phyloP scores from a whole-genome alignment of 2,329 filamentous ascomycete genomes.

The Colletotrichum spaethianum region DNA sequence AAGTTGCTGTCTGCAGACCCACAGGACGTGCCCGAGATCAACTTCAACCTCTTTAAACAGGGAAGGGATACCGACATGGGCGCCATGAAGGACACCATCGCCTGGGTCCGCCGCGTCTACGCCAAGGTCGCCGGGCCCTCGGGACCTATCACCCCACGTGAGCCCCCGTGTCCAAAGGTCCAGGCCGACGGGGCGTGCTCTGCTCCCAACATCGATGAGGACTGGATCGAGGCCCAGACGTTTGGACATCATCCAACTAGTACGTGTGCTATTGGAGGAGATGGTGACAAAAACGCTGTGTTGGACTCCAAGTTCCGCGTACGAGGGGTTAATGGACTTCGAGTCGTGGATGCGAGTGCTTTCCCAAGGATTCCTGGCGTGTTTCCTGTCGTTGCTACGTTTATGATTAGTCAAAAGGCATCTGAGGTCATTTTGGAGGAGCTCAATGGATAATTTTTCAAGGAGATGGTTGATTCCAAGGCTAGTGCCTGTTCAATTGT shows the following conservation, averaged over 20 bases:
- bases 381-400: constrained; percentile 65
- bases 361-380: constrained; percentile 65
- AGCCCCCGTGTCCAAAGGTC: constrained; percentile 42
- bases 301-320: constrained; percentile 72
- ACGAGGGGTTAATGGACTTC: constrained; percentile 65
- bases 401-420: constrained; percentile 74
- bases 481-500: neutral
- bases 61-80: constrained; percentile 62
- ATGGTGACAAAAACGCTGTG: constrained; percentile 68
- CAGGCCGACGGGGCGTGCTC: constrained; percentile 43
- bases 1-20: constrained; percentile 72
- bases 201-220: constrained; percentile 59
- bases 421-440: constrained; percentile 65
- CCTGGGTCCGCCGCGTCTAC: constrained; percentile 49
- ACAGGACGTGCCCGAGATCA: constrained; percentile 72
- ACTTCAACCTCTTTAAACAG: constrained; percentile 69
- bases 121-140: constrained; percentile 41
- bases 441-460: neutral
- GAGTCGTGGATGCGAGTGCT: constrained; percentile 75
- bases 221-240: constrained; percentile 57
- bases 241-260: constrained; percentile 72
- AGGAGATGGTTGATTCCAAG: neutral
- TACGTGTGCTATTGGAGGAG: constrained; percentile 69
- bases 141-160: constrained; percentile 42
- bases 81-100: constrained; percentile 52